Base-by-base conservation (phyloP, 768 basidiomycete genomes). In the Clitopilus passeckerianus region DNA sequence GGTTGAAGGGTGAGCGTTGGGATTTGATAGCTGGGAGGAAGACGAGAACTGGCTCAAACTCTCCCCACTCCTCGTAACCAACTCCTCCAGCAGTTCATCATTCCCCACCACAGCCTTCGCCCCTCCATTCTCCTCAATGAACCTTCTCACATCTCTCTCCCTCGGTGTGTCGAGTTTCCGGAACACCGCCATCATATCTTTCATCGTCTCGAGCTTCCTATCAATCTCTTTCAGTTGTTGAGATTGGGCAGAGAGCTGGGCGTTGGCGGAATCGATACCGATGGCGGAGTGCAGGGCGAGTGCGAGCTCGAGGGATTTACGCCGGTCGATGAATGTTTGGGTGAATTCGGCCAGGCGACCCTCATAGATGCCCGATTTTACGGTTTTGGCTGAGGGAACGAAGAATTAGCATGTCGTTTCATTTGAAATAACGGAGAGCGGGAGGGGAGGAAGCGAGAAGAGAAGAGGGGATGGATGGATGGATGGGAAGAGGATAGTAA, bases 41-140 rank as follows among this genome's bases (percentile, higher is more conserved):
- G 27, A 30, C 3, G 27, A 30, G 27, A 30, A 30, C 27, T 30
- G 27, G 27, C 4, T 4, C 27, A 30, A 7, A 3, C 4, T 0
- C 34, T 75, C 73, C 7, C 71, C 74, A 33, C 69, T 70, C 53
- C 68, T 74, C n/a, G 54, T 53, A 5, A 75, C 59, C 2, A 76
- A 68, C 53, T 68, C 68, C 33, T 66, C 67, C 7, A 80, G 61
- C 10, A 73, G 63, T 7, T 66, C 63, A 50, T 76, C 72, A 41
- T 74, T 72, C 6, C 67, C 64, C 12, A 76, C 59, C 54, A 71
- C 74, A 3, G 68, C 70, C 34, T 72, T 71, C 0, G 66, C 66
- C 1, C 79, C 79, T 3, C 79, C 79, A 34, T 77, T 69, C 7
- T 70, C 65, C 12, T 72, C 67, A n/a, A 82, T 72, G 55, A 78